A percentile compares a stretch with the other conserved stretches of the same genome.
phyloP scores from a whole-genome alignment of 2,329 filamentous ascomycete species.

The Fusarium xylarioides region DNA sequence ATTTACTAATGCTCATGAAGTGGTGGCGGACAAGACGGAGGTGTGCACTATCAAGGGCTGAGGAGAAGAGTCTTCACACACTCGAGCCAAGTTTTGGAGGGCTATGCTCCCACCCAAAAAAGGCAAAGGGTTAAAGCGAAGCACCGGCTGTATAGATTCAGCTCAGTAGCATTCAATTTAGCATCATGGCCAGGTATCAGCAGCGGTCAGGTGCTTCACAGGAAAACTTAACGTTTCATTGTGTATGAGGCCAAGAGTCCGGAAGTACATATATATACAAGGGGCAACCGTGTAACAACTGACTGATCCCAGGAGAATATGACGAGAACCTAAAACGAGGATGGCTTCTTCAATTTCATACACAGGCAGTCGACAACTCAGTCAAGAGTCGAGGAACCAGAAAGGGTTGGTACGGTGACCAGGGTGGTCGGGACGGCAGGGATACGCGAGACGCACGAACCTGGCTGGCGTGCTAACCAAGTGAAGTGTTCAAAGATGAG shows the following conservation, averaged over 20 bases:
- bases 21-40: conserved; percentile 38
- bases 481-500: conserved; percentile 32
- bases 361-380: conserved; percentile 19
- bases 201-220: conserved; percentile 1
- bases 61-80: conserved; percentile 40
- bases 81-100: conserved; percentile 33
- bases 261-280: background rate
- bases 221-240: background rate
- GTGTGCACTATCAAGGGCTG: conserved; percentile 29
- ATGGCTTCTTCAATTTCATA: conserved; percentile 23
- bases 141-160: conserved; percentile 9
- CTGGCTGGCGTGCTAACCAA: conserved; percentile 34
- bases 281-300: background rate
- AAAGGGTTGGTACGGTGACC: conserved; percentile 40
- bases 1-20: conserved; percentile 23
- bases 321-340: conserved; percentile 19
- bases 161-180: background rate
- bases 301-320: background rate
- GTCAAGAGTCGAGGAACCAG: conserved; percentile 8
- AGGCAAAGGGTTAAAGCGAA: conserved; percentile 21
- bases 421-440: conserved; percentile 38
- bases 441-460: conserved; percentile 44
- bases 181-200: background rate
- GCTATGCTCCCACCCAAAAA: conserved; percentile 27
- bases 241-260: background rate